Percentiles rank a stretch among this genome's conserved stretches.
These are phyloP conservation scores for Aspergillus oerlinghausenensis DNA, from an alignment of 2,329 filamentous ascomycete species.

Conservation along the genomic window DNA sequence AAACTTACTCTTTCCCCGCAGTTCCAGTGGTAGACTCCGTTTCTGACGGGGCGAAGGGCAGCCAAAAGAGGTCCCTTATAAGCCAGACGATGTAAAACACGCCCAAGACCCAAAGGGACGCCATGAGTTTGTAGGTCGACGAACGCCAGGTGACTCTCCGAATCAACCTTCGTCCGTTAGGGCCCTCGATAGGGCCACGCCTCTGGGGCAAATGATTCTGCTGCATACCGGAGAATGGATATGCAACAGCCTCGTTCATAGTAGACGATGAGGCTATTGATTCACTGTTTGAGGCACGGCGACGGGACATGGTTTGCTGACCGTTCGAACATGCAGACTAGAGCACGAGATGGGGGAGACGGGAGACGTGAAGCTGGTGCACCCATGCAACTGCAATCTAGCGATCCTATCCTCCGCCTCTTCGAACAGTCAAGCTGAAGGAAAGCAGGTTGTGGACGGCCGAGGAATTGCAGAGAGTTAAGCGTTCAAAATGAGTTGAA, in stretches of 20 bases:
- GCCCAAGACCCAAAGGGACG: conserved; percentile 37
- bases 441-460: not conserved
- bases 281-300: conserved; percentile 35
- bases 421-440: not conserved
- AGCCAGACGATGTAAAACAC: conserved; percentile 40
- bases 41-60: conserved; percentile 28
- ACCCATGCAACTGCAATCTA: not conserved
- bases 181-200: conserved; percentile 38
- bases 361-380: not conserved
- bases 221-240: conserved; percentile 28
- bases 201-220: conserved; percentile 21
- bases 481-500: not conserved
- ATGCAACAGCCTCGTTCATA: conserved; percentile 32
- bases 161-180: conserved; percentile 35
- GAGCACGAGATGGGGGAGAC: not conserved
- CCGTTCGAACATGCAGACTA: conserved; percentile 13
- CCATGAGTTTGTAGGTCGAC: conserved; percentile 39
- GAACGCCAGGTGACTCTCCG: conserved; percentile 41
- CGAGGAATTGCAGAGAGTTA: not conserved
- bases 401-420: not conserved
- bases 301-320: conserved; percentile 32
- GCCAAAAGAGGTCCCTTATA: conserved; percentile 36
- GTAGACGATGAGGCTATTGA: conserved; percentile 21
- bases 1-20: conserved; percentile 21
- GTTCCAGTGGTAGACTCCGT: conserved; percentile 4